These are phyloP conservation scores for Phytopythium sindhum DNA, from an alignment of 352 stramenopile species.

Conservation along the genomic window DNA sequence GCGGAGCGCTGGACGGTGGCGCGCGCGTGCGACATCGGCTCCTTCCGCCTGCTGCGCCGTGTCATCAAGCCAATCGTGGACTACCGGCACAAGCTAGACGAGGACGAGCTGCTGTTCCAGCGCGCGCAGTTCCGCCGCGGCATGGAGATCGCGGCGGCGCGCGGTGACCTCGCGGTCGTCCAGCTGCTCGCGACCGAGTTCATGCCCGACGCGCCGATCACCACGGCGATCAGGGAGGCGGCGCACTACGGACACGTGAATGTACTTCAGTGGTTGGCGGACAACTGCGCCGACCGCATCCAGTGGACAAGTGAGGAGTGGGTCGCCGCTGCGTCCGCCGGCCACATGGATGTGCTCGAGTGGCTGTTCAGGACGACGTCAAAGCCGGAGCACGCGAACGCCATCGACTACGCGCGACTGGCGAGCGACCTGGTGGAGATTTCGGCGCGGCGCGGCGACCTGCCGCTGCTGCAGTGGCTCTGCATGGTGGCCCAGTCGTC, in stretches of 20 bases:
- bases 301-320: constrained; percentile 11
- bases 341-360: constrained; percentile 15
- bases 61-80: background rate
- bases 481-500: constrained; percentile 8
- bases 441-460: constrained; percentile 11
- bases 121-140: constrained; percentile 5
- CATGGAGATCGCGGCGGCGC: constrained; percentile 5
- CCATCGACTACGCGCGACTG: constrained; percentile 6
- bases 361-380: constrained; percentile 9
- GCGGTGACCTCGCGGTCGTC: constrained; percentile 2
- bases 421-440: constrained; percentile 9
- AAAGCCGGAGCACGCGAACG: background rate
- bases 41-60: background rate
- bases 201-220: constrained; percentile 5
- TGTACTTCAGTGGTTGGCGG: constrained; percentile 23
- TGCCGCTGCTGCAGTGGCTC: constrained; percentile 15
- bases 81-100: background rate
- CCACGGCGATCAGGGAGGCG: constrained; percentile 8
- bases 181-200: constrained; percentile 9
- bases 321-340: constrained; percentile 8
- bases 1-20: constrained; percentile 6
- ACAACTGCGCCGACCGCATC: constrained; percentile 6
- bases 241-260: constrained; percentile 20
- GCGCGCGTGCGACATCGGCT: background rate
- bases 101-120: constrained; percentile 1